These are phyloP conservation scores for Bryoglossum gracile DNA, from an alignment of 495 filamentous ascomycete genomes.

Conservation along the genomic window DNA sequence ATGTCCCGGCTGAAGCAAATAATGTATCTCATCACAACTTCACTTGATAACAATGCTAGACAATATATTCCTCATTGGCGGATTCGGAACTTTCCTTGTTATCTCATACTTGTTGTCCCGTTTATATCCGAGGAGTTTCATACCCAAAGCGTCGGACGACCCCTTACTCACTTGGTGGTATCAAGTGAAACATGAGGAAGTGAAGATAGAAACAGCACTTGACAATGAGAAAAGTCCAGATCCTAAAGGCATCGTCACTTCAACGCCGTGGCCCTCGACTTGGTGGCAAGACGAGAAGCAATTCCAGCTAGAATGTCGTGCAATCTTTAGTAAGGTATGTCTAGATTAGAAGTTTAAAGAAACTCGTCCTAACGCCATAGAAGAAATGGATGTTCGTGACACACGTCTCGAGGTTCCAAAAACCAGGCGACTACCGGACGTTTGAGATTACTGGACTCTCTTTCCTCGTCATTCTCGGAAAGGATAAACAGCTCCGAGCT, in stretches of 20 bases:
- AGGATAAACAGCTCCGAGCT: conserved; percentile 42
- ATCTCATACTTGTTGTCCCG: background rate
- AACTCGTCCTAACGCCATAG: background rate
- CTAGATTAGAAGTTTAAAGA: no score
- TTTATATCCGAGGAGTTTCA: background rate
- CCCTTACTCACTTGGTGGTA: background rate
- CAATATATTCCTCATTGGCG: no score
- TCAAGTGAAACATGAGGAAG: background rate
- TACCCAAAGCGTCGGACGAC: background rate
- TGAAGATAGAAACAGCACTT: background rate
- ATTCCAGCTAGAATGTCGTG: conserved; percentile 19
- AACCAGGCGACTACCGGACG: conserved; percentile 42
- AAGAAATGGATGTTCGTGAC: conserved; percentile 44
- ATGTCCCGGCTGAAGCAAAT: no score
- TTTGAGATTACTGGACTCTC: conserved; percentile 41
- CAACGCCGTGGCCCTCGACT: background rate
- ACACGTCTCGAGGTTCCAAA: conserved; percentile 36
- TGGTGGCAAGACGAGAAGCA: conserved; percentile 17
- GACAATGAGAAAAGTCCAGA: background rate
- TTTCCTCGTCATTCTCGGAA: conserved; percentile 42
- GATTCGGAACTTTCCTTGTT: background rate
- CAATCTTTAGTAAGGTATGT: conserved; percentile 23
- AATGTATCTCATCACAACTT: no score
- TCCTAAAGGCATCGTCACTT: no score
- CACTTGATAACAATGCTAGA: no score